phyloP scores from a whole-genome alignment of 75 land plant species.

The Sequoia sempervirens region DNA sequence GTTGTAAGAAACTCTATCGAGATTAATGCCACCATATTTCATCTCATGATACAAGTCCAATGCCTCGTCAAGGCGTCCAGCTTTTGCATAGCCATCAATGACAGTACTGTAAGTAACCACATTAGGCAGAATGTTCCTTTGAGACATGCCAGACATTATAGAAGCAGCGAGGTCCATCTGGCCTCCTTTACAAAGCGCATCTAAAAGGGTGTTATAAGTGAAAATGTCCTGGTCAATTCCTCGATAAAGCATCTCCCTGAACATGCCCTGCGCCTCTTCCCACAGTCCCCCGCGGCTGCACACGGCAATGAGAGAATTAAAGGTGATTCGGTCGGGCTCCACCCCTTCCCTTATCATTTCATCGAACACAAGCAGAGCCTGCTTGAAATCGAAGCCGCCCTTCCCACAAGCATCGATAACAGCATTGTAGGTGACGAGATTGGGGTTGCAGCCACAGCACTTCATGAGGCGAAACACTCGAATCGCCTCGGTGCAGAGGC shows the following conservation, averaged over 20 bases:
- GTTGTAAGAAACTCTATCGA: conserved; percentile 91
- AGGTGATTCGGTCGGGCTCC: conserved; percentile 89
- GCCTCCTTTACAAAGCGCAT: conserved; percentile 86
- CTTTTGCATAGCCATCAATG: conserved; percentile 90
- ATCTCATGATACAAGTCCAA: conserved; percentile 64
- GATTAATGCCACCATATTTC: conserved; percentile 58
- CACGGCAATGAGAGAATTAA: conserved; percentile 84
- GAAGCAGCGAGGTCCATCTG: conserved; percentile 75
- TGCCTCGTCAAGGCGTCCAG: conserved; percentile 67
- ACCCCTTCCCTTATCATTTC: conserved; percentile 83
- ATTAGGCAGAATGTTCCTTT: conserved; percentile 64
- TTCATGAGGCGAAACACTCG: conserved; percentile 77
- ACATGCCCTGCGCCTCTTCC: conserved; percentile 67
- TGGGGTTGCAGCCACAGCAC: conserved; percentile 65
- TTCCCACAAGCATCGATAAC: conserved; percentile 96
- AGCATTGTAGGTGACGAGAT: conserved; percentile 82
- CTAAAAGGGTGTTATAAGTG: conserved; percentile 92
- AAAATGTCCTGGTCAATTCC: conserved; percentile 88
- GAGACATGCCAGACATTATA: conserved; percentile 72
- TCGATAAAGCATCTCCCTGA: conserved; percentile 66
- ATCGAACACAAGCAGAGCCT: conserved; percentile 48
- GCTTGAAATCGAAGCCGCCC: conserved; percentile 67
- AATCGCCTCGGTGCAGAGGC: conserved; percentile 62
- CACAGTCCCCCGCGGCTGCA: conserved; percentile 79
- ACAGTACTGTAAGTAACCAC: conserved; percentile 93